Evolutionary conservation across 1,284 basidiomycete species (phyloP).

Genomic region (Apiotrichum gracile): DNA sequence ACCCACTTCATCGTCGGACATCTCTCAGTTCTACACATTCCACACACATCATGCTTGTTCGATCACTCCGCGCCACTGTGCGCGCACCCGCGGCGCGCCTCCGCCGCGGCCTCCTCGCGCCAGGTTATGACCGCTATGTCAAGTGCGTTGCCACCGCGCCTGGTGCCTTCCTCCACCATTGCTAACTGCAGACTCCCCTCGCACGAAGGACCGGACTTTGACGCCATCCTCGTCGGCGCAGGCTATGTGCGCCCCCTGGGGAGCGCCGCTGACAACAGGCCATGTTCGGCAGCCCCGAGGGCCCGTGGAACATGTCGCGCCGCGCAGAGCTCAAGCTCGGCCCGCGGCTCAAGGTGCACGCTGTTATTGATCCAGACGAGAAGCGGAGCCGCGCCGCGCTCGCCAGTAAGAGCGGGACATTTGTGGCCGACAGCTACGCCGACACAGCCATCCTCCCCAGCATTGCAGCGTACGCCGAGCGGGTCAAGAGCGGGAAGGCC

Average conservation of each 20-base stretch:
- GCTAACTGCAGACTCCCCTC: slow-evolving; percentile 5
- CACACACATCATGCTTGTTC: background rate
- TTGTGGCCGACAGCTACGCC: slow-evolving; percentile 82
- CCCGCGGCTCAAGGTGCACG: slow-evolving; percentile 83
- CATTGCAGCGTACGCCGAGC: slow-evolving; percentile 58
- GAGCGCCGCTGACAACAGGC: slow-evolving; percentile 21
- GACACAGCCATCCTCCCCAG: slow-evolving; percentile 76
- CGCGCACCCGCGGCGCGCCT: background rate
- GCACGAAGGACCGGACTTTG: slow-evolving; percentile 9
- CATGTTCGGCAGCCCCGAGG: slow-evolving; percentile 44
- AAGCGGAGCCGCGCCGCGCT: slow-evolving; percentile 73
- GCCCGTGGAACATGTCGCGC: slow-evolving; percentile 40
- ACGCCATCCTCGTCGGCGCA: slow-evolving; percentile 33
- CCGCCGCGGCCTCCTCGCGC: slow-evolving; percentile 5
- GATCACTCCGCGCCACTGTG: background rate
- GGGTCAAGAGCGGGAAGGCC: slow-evolving; percentile 52
- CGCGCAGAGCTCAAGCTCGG: slow-evolving; percentile 63
- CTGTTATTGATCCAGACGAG: slow-evolving; percentile 80
- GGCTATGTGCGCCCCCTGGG: slow-evolving; percentile 28
- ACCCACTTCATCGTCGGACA: too few species aligned
- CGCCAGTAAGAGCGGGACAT: slow-evolving; percentile 75
- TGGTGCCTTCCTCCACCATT: background rate
- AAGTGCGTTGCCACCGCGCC: background rate
- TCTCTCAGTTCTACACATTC: background rate
- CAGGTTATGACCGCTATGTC: slow-evolving; percentile 3